A percentile compares a stretch with the other conserved stretches of the same genome.
These are phyloP conservation scores for Periconia sp. DNA, from an alignment of 2,329 filamentous ascomycete genomes.

Conservation along the genomic window DNA sequence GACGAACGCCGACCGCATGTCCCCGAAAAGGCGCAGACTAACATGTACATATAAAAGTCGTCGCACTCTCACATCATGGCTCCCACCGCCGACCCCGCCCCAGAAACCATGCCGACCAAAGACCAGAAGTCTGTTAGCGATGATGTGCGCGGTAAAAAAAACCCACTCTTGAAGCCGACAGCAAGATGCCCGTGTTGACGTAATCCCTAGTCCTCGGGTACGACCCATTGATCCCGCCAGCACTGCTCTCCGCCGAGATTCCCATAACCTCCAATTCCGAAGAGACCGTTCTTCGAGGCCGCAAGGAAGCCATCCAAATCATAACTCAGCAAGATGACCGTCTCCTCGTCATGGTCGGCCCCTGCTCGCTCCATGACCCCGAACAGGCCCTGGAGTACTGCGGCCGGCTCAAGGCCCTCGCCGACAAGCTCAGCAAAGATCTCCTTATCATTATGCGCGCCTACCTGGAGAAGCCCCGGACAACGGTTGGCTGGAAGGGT, in stretches of 20 bases:
- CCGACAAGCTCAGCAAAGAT: slow-evolving; percentile 80
- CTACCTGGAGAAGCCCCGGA: slow-evolving; percentile 98
- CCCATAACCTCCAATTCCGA: slow-evolving; percentile 67
- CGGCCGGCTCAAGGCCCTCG: slow-evolving; percentile 74
- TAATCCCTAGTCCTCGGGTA: slow-evolving; percentile 77
- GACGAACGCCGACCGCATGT: not conserved
- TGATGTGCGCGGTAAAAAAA: slow-evolving; percentile 58
- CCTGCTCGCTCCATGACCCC: slow-evolving; percentile 97
- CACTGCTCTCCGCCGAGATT: slow-evolving; percentile 85
- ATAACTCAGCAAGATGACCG: slow-evolving; percentile 82
- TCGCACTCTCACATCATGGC: slow-evolving; percentile 13
- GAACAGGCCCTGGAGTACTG: slow-evolving; percentile 88
- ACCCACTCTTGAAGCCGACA: no score
- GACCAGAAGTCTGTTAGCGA: slow-evolving; percentile 48
- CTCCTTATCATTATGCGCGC: slow-evolving; percentile 95
- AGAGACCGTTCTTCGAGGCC: slow-evolving; percentile 73
- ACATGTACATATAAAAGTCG: slow-evolving; percentile 12
- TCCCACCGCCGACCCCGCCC: slow-evolving; percentile 9
- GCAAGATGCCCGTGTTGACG: slow-evolving; percentile 1
- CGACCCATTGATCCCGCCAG: slow-evolving; percentile 89
- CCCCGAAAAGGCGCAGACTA: slow-evolving; percentile 1
- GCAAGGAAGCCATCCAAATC: slow-evolving; percentile 72
- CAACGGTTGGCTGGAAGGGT: slow-evolving; percentile 98
- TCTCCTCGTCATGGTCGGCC: slow-evolving; percentile 91
- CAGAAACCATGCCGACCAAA: slow-evolving; percentile 34